Evolutionary conservation across 345 rosid genomes (phyloP).

Genomic region (Citrus cavaleriei): DNA sequence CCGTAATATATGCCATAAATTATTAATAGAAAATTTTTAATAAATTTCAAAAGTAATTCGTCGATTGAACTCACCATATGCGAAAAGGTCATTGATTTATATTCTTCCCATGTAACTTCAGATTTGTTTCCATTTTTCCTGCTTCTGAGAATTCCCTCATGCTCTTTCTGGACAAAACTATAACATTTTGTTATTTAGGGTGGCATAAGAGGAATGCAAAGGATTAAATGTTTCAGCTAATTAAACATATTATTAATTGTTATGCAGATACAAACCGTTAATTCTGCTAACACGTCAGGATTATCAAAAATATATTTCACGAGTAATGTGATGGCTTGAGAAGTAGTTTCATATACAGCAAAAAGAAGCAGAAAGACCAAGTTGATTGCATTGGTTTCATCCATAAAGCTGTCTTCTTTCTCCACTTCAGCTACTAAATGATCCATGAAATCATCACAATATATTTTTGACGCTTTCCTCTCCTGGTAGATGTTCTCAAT

Average conservation of each 20-base stretch:
- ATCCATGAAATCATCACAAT: conserved; percentile 30
- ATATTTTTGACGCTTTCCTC: conserved; percentile 20
- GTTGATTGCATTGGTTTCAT: conserved; percentile 12
- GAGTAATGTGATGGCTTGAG: conserved; percentile 23
- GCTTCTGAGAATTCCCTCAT: conserved; percentile 24
- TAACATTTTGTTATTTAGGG: too few species aligned
- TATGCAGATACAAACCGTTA: conserved; percentile 1
- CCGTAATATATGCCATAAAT: too few species aligned
- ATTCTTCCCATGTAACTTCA: conserved; percentile 42
- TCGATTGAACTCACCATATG: conserved; percentile 22
- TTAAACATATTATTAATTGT: too few species aligned
- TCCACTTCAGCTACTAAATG: conserved; percentile 23
- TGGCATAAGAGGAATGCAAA: too few species aligned
- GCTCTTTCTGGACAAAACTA: conserved; percentile 23
- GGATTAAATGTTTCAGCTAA: too few species aligned
- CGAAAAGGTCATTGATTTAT: conserved; percentile 43
- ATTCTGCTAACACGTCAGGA: conserved; percentile 20
- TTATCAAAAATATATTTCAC: conserved; percentile 23
- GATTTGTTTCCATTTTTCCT: background rate
- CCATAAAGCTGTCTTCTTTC: conserved; percentile 17
- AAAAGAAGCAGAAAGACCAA: conserved; percentile 24
- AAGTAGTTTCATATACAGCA: conserved; percentile 32
- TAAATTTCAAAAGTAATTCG: too few species aligned
- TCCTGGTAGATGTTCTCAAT: conserved; percentile 14
- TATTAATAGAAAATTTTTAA: too few species aligned